Base-by-base conservation (phyloP, 2,329 filamentous ascomycete species). In the Monascus ruber region DNA sequence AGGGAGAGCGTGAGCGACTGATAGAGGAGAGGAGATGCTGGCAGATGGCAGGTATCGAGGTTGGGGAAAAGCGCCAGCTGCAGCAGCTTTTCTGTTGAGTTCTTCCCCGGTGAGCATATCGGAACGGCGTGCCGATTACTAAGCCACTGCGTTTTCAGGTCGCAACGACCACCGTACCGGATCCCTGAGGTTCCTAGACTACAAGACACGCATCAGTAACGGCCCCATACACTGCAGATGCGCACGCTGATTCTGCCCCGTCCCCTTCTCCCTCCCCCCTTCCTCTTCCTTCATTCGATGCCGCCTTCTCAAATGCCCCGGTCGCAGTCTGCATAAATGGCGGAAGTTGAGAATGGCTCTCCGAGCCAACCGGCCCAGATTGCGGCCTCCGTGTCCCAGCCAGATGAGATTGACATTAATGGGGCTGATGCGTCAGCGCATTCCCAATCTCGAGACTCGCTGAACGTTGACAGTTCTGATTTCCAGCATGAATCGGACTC, bases 31-130 rank as follows among this genome's bases (percentile, higher is more conserved):
- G 45, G 50, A 42, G 46, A 46, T 41, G 39, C 46, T 47, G 45
- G 44, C 45, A 48, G 47, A 33, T 43, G 47, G 46, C 47, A 47
- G 52, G 33, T 53, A 57, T 53, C 46, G 49, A 49, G 44, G 45
- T 45, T 52, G 52, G 50, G 51, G 51, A 49, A 50, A 51, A 46
- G 45, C 17, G 17, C 17, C 17, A 47, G 42, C 44, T 47, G 46
- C 47, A 49, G 55, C 56, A 56, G 60, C 53, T 60, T 63, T 63
- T 62, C 55, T 59, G 60, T 63, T 63, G 60, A 63, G 60, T 56
- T 53, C 51, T 45, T 29, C 28, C 40, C 51, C 59, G 59, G 59
- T 63, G 59, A 63, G 56, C 50, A 50, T 43, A 52, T 54, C 53
- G 55, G 53, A 56, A 47, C 49, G 43, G 17, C 17, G 17, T 17